Evolutionary conservation across 345 rosid species (phyloP), one percentile per base, ranked within the genome.

Genomic region (Noccaea bulbosa): DNA sequence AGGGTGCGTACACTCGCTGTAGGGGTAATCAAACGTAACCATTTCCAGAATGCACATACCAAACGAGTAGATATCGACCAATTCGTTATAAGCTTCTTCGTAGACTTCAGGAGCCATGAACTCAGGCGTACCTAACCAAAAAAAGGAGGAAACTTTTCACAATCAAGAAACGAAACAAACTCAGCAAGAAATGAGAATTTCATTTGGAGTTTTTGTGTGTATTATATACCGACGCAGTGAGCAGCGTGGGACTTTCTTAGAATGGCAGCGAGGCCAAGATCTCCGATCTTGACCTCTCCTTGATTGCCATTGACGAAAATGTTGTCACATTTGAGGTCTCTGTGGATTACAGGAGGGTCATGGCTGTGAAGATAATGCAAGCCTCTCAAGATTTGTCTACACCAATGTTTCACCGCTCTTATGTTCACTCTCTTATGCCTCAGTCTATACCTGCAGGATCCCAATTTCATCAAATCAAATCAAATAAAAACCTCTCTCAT

Each of bases 81-180:
- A 69, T 72, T 95, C 98, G 71, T 95, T 92, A 50, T 95, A 95
- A 0, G 92, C 98, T 79, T 95, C 99, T 81, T 90, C 92, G 43
- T 92, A 95, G 14, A 95, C 90, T 80, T 95, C 99, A 33, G 99
- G 99, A 57, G 99, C 99, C 99, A 95, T 95, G 62, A 95, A 95
- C 83, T 95, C 99, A 6, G 97, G 98, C 35, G 99, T 95, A 43
- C 99, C 98, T 95, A 85, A 41, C n/a, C 0, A 27, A 27, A 27
- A 34, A 54, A 57, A 58, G 50, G 17, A 17, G 11, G 35, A 43
- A 60, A 27, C 78, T 59, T 67, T 67, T 38, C 45, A 45, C 63
- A 22, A 37, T 67, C 7, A 74, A 74, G 46, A 69, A 53, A 35
- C 35, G 11, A 52, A 41, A 24, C 6, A 56, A 4, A 48, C 57